phyloP scores from a whole-genome alignment of 306 rosid genomes.

The Cajanus cajan region DNA sequence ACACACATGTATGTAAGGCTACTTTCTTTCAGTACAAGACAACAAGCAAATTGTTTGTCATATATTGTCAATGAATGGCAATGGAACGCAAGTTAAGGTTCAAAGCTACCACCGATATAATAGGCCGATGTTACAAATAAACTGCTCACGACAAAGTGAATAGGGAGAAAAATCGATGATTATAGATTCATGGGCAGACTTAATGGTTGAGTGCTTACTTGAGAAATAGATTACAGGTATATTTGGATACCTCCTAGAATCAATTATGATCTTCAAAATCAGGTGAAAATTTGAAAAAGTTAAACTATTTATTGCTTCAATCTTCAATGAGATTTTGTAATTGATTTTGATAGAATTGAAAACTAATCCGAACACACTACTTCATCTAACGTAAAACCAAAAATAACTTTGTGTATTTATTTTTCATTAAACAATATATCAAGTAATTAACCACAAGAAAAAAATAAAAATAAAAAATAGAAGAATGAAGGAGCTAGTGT shows the following conservation, averaged over 20 bases:
- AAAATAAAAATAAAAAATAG: neutral
- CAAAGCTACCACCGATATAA: neutral
- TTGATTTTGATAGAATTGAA: too few relatives aligned
- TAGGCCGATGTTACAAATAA: neutral
- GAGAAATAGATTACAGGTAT: neutral
- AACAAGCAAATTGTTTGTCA: neutral
- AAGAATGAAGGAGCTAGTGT: neutral
- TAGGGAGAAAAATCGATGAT: neutral
- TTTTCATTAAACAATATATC: constrained; percentile 18
- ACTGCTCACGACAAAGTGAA: constrained; percentile 1
- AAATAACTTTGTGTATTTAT: constrained; percentile 25
- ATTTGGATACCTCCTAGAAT: too few relatives aligned
- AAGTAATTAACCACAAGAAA: neutral
- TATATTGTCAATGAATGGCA: neutral
- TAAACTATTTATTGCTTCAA: too few relatives aligned
- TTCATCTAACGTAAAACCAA: constrained; percentile 8
- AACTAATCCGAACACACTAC: too few relatives aligned
- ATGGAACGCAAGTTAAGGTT: neutral
- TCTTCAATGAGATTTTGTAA: too few relatives aligned
- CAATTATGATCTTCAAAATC: too few relatives aligned
- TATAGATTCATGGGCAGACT: neutral
- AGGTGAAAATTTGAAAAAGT: too few relatives aligned
- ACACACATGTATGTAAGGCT: neutral
- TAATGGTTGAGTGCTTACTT: neutral
- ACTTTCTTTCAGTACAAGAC: neutral